These are phyloP conservation scores for Ballota nigra DNA, from an alignment of 257 asterid species.

Conservation along the genomic window DNA sequence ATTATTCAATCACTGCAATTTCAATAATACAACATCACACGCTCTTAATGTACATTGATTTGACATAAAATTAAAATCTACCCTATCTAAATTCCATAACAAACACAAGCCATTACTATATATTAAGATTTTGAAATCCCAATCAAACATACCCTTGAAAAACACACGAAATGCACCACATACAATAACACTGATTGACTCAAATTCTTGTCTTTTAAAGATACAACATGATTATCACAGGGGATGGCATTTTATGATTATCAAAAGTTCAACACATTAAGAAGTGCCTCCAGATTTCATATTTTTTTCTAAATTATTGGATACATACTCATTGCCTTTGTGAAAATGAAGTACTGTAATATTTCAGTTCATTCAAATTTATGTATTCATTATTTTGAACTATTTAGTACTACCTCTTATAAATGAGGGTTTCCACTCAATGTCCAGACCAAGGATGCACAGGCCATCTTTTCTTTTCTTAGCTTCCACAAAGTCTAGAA, in stretches of 20 bases:
- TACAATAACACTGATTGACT: background rate
- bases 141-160: too few species aligned
- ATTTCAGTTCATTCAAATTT: background rate
- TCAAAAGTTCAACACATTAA: background rate
- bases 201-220: background rate
- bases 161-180: too few species aligned
- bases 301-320: background rate
- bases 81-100: too few species aligned
- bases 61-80: too few species aligned
- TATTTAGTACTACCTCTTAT: conserved; percentile 73
- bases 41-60: too few species aligned
- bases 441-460: conserved; percentile 83
- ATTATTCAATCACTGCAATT: too few species aligned
- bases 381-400: background rate
- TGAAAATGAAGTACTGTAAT: background rate
- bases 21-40: too few species aligned
- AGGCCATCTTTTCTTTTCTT: conserved; percentile 50
- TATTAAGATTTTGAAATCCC: too few species aligned
- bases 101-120: too few species aligned
- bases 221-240: background rate
- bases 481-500: conserved; percentile 63
- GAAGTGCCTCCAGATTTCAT: background rate
- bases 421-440: conserved; percentile 92
- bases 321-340: background rate
- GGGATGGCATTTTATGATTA: background rate